Percentiles rank a stretch among this genome's conserved stretches.
Evolutionary conservation across 2,329 filamentous ascomycete species (phyloP).

Genomic region (Colletotrichum zoysiae): DNA sequence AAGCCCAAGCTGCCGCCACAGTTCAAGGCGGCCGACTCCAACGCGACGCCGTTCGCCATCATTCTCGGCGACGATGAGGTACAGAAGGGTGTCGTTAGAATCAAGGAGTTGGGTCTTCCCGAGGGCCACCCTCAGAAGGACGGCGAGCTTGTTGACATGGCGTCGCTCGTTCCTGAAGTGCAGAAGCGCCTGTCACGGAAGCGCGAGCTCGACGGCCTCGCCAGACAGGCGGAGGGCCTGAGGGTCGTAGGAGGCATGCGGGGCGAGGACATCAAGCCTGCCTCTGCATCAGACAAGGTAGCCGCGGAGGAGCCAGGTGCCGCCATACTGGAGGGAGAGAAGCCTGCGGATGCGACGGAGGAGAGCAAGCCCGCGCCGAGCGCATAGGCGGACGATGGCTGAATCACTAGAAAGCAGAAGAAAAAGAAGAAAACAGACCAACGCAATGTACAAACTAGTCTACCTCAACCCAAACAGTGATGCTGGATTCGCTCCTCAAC

Average conservation of each 20-base stretch:
- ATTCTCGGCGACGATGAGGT: constrained; percentile 94
- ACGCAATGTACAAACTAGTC: constrained; percentile 6
- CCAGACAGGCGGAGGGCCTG: constrained; percentile 58
- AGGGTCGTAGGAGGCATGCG: constrained; percentile 62
- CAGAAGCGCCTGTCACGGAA: constrained; percentile 60
- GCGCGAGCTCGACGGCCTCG: constrained; percentile 58
- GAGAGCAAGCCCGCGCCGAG: constrained; percentile 40
- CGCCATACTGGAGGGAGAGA: constrained; percentile 19
- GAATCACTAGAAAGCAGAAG: constrained; percentile 24
- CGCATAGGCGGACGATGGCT: constrained; percentile 19
- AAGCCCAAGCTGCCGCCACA: constrained; percentile 91
- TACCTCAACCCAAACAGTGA: background rate
- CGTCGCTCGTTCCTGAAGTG: constrained; percentile 73
- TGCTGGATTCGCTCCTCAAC: background rate
- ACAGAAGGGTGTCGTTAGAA: constrained; percentile 82
- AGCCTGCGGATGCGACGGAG: constrained; percentile 33
- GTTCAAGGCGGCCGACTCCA: constrained; percentile 89
- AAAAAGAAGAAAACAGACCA: background rate
- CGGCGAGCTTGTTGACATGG: constrained; percentile 78
- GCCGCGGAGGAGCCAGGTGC: constrained; percentile 29
- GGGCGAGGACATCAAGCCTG: constrained; percentile 53
- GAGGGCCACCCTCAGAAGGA: constrained; percentile 93
- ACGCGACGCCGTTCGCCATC: constrained; percentile 85
- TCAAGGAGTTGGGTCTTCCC: constrained; percentile 82
- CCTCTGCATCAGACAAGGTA: constrained; percentile 40